Evolutionary conservation across 2,329 filamentous ascomycete species (phyloP).

Genomic region (Penicillium sp.): DNA sequence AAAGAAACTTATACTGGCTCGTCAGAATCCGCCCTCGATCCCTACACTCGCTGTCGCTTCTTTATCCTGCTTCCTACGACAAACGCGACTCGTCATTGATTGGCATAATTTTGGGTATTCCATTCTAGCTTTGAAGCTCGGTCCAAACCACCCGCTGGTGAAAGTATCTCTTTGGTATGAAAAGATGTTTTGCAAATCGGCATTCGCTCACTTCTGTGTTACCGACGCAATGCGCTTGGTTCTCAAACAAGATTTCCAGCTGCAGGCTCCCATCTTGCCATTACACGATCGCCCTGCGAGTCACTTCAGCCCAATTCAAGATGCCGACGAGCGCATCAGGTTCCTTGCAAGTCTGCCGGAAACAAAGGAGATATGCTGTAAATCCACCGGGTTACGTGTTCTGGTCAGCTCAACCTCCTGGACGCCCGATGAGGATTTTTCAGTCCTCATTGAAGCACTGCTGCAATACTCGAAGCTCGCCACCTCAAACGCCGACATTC

Average conservation of each 20-base stretch:
- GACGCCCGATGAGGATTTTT: conserved; percentile 96
- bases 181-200: conserved; percentile 65
- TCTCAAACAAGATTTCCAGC: conserved; percentile 65
- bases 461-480: conserved; percentile 66
- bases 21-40: conserved; percentile 88
- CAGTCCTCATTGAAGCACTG: conserved; percentile 78
- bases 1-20: neutral
- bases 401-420: conserved; percentile 94
- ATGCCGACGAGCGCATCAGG: conserved; percentile 48
- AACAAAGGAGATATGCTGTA: conserved; percentile 59
- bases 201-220: conserved; percentile 78
- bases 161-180: conserved; percentile 77
- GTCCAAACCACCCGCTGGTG: conserved; percentile 70
- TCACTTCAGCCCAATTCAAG: conserved; percentile 72
- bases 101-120: conserved; percentile 99
- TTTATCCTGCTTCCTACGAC: conserved; percentile 71
- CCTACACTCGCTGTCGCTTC: conserved; percentile 79
- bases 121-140: conserved; percentile 72
- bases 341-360: conserved; percentile 69
- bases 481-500: conserved; percentile 51
- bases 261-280: conserved; percentile 66
- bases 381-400: conserved; percentile 62
- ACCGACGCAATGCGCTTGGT: conserved; percentile 83
- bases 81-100: conserved; percentile 83
- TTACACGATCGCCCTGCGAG: conserved; percentile 84